Conservation (phyloP, 1,284 basidiomycete species). For the Cutaneotrichosporon dermatis region DNA sequence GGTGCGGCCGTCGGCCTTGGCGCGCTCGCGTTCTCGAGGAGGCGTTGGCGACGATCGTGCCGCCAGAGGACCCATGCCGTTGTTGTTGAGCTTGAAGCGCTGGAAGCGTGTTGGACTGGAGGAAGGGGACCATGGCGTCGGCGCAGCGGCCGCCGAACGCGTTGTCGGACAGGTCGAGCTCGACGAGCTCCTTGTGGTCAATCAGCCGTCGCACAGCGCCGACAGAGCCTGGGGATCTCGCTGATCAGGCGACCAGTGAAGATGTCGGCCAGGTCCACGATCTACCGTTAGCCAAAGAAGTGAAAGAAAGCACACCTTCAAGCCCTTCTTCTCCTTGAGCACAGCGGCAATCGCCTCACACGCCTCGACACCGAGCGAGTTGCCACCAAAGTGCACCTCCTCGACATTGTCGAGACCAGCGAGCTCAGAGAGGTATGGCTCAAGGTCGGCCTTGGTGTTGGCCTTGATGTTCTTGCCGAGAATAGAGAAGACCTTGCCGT, state of each 20-base stretch:
- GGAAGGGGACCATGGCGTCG: constrained; percentile 90
- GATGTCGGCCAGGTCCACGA: constrained; percentile 95
- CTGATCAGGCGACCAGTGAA: constrained; percentile 94
- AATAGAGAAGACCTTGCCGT: constrained; percentile 56
- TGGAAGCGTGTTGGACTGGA: constrained; percentile 75
- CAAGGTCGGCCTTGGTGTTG: constrained; percentile 70
- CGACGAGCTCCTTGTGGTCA: constrained; percentile 71
- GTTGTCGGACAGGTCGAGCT: constrained; percentile 91
- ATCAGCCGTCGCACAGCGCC: constrained; percentile 80
- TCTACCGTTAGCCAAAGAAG: constrained; percentile 53
- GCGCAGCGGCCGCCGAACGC: constrained; percentile 95
- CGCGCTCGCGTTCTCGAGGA: constrained; percentile 70
- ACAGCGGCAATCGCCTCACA: constrained; percentile 79
- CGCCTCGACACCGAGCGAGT: constrained; percentile 93
- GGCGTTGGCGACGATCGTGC: constrained; percentile 79
- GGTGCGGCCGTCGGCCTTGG: constrained; percentile 60
- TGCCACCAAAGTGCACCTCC: constrained; percentile 90
- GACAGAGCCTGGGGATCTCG: constrained; percentile 85
- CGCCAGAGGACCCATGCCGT: constrained; percentile 92
- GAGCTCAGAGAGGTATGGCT: constrained; percentile 67
- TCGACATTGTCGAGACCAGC: constrained; percentile 61
- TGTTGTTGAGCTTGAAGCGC: constrained; percentile 90
- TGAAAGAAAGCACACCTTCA: constrained; percentile 59
- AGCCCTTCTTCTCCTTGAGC: constrained; percentile 62
- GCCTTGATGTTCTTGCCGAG: constrained; percentile 77